Evolutionary conservation across 768 basidiomycete genomes (phyloP).

Genomic region (Lentinula aciculospora): DNA sequence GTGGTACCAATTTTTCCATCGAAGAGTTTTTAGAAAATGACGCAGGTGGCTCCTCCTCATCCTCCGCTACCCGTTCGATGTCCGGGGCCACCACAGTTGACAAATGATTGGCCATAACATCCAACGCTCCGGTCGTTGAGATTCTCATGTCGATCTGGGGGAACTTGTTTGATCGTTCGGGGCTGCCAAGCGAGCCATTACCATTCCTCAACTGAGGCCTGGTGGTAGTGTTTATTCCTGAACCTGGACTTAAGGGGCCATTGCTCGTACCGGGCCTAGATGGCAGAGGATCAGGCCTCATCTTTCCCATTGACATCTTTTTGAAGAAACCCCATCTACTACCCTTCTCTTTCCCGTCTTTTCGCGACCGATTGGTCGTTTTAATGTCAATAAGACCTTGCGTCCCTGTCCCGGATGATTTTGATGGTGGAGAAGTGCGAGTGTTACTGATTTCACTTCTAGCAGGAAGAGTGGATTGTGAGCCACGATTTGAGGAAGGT

Average conservation of each 20-base stretch:
- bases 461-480: neutral
- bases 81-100: constrained; percentile 11
- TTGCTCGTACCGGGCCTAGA: constrained; percentile 22
- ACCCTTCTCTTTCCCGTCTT: constrained; percentile 51
- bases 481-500: neutral
- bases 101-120: constrained; percentile 34
- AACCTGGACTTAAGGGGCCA: neutral
- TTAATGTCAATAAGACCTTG: constrained; percentile 18
- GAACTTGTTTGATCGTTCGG: constrained; percentile 32
- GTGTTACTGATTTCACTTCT: neutral
- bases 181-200: constrained; percentile 7
- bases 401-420: constrained; percentile 4
- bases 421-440: constrained; percentile 1
- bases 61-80: neutral
- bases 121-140: constrained; percentile 63
- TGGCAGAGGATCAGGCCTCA: constrained; percentile 59
- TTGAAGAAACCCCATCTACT: constrained; percentile 94
- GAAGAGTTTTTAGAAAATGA: constrained; percentile 14
- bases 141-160: constrained; percentile 70
- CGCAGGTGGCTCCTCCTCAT: neutral
- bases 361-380: constrained; percentile 17
- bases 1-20: constrained; percentile 17
- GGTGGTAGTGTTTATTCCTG: constrained; percentile 1
- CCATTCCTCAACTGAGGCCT: constrained; percentile 13
- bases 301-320: constrained; percentile 98